These are phyloP conservation scores for Umbelopsis sp. DNA, from an alignment of 192 early-diverging fungal genomes.

Conservation along the genomic window DNA sequence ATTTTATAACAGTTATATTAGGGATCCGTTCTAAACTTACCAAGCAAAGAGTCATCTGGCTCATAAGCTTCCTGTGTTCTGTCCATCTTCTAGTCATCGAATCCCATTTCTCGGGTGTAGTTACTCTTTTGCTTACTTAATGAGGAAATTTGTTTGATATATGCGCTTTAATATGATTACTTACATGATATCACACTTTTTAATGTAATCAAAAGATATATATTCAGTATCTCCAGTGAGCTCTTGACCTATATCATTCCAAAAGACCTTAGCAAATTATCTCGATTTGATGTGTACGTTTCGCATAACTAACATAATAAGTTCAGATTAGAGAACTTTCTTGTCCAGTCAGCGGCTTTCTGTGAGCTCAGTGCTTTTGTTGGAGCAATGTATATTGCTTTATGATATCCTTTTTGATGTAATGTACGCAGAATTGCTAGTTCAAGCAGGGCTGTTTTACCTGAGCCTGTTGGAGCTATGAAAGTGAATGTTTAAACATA, in stretches of 20 bases:
- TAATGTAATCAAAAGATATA: slow-evolving; percentile 44
- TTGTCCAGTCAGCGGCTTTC: slow-evolving; percentile 59
- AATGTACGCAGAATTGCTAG: slow-evolving; percentile 43
- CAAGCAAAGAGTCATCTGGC: slow-evolving; percentile 39
- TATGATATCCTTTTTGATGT: slow-evolving; percentile 26
- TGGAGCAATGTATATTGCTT: slow-evolving; percentile 73
- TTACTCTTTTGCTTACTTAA: slow-evolving; percentile 40
- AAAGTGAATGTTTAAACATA: not conserved
- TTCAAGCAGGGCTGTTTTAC: slow-evolving; percentile 71
- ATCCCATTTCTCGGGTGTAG: slow-evolving; percentile 86
- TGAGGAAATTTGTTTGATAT: not conserved
- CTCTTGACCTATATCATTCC: slow-evolving; percentile 51
- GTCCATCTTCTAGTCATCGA: slow-evolving; percentile 63
- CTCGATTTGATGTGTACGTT: too few species aligned
- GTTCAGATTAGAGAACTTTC: slow-evolving; percentile 53
- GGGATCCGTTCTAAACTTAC: slow-evolving; percentile 7
- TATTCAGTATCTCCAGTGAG: slow-evolving; percentile 68
- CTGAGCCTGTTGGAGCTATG: slow-evolving; percentile 68
- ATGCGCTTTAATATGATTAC: not conserved
- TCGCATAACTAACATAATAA: slow-evolving; percentile 34
- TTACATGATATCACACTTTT: slow-evolving; percentile 40
- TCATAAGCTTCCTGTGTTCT: slow-evolving; percentile 36
- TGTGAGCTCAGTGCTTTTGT: slow-evolving; percentile 71
- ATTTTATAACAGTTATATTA: too few species aligned
- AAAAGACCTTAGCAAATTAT: not conserved